These are phyloP conservation scores for Piper longum DNA, from an alignment of 164 flowering plant species.

Conservation along the genomic window DNA sequence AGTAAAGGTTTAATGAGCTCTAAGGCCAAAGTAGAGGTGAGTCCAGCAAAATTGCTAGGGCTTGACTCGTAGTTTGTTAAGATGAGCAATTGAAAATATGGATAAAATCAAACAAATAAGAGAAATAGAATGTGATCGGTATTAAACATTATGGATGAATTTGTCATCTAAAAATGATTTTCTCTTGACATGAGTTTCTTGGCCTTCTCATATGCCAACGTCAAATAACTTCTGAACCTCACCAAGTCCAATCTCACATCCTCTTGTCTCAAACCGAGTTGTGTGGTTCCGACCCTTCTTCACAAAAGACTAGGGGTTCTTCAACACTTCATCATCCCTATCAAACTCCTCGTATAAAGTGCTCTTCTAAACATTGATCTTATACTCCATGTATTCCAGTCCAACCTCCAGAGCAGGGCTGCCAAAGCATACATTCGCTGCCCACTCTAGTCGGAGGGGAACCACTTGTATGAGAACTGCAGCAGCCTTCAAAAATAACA, in stretches of 20 bases:
- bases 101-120: too few relatives aligned
- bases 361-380: slow-evolving; percentile 25
- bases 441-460: slow-evolving; percentile 27
- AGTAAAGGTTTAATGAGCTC: too few relatives aligned
- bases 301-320: slow-evolving; percentile 16
- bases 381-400: slow-evolving; percentile 27
- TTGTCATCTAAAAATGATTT: neutral
- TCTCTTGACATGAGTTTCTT: neutral
- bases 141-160: too few relatives aligned
- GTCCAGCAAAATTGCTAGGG: too few relatives aligned
- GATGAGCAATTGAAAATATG: too few relatives aligned
- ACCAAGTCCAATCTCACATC: slow-evolving; percentile 26
- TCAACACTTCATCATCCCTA: slow-evolving; percentile 24
- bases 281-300: slow-evolving; percentile 14
- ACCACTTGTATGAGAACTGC: slow-evolving; percentile 29
- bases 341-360: slow-evolving; percentile 31
- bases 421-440: slow-evolving; percentile 18
- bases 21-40: too few relatives aligned
- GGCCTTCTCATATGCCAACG: slow-evolving; percentile 1
- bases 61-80: too few relatives aligned
- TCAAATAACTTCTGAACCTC: neutral
- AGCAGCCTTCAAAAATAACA: slow-evolving; percentile 21
- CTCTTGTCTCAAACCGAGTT: slow-evolving; percentile 34
- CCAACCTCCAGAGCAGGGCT: slow-evolving; percentile 19
- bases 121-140: too few relatives aligned